Evolutionary conservation across 2,329 filamentous ascomycete genomes (phyloP).

Genomic region (Blastomyces gilchristii): DNA sequence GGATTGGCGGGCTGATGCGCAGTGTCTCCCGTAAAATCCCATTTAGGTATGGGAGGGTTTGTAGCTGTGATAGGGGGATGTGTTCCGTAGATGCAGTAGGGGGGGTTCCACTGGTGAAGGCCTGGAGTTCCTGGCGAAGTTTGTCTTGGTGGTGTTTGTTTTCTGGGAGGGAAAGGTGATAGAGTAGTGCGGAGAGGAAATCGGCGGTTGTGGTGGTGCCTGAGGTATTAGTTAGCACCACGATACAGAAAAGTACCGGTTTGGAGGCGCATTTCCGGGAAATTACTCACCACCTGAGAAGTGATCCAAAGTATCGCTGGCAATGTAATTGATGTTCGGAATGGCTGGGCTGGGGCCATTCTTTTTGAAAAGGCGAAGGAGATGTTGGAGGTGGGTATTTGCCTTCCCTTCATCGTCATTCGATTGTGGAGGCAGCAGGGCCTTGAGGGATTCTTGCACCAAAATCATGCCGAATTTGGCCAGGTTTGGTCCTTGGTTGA

Average conservation of each 20-base stretch:
- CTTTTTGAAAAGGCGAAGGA: conserved; percentile 10
- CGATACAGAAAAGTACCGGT: neutral
- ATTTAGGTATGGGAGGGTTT: conserved; percentile 24
- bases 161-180: conserved; percentile 15
- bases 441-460: conserved; percentile 10
- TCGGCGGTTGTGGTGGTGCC: conserved; percentile 13
- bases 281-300: conserved; percentile 14
- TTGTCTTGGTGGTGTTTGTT: conserved; percentile 12
- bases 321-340: conserved; percentile 14
- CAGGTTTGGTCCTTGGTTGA: conserved; percentile 8
- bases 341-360: conserved; percentile 11
- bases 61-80: conserved; percentile 7
- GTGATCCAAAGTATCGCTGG: conserved; percentile 17
- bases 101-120: conserved; percentile 4
- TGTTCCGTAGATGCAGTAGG: conserved; percentile 1
- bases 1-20: conserved; percentile 34
- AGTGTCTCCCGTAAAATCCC: conserved; percentile 37
- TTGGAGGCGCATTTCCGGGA: neutral
- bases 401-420: neutral
- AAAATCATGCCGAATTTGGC: conserved; percentile 11
- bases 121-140: conserved; percentile 15
- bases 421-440: neutral
- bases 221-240: conserved; percentile 3
- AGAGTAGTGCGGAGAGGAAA: conserved; percentile 14
- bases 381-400: conserved; percentile 14